Percentiles rank a stretch among this genome's conserved stretches.
These are phyloP conservation scores for Boletus eberwhitei DNA, from an alignment of 768 basidiomycete species.

Conservation along the genomic window DNA sequence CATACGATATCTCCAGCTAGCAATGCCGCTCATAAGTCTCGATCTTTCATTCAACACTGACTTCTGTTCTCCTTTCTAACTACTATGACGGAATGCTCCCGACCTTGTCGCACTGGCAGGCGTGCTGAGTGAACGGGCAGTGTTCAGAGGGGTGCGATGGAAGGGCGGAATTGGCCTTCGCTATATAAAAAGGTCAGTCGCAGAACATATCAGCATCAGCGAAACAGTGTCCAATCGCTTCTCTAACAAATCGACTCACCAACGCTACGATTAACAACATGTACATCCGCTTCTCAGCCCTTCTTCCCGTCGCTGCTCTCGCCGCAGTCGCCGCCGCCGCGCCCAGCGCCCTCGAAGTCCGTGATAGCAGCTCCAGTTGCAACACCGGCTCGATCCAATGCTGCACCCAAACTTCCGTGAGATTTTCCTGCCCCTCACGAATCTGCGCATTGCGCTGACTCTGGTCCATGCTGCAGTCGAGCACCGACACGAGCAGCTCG, in stretches of 20 bases:
- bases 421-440: background rate
- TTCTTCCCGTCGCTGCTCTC: constrained; percentile 12
- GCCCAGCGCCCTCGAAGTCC: background rate
- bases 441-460: background rate
- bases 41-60: background rate
- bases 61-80: background rate
- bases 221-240: background rate
- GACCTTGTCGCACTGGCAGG: background rate
- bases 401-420: background rate
- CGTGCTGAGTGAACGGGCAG: background rate
- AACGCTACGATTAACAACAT: background rate
- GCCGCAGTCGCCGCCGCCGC: constrained; percentile 3
- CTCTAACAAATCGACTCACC: background rate
- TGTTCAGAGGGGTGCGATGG: background rate
- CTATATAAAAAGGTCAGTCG: constrained; percentile 5
- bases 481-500: too few species aligned
- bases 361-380: background rate
- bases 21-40: background rate
- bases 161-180: background rate
- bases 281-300: constrained; percentile 1
- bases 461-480: background rate
- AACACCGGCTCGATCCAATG: constrained; percentile 7
- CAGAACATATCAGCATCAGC: background rate
- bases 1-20: too few species aligned
- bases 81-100: background rate